phyloP scores from a whole-genome alignment of 1,139 yeast species.

The Suzukiozyma palmioleophila region DNA sequence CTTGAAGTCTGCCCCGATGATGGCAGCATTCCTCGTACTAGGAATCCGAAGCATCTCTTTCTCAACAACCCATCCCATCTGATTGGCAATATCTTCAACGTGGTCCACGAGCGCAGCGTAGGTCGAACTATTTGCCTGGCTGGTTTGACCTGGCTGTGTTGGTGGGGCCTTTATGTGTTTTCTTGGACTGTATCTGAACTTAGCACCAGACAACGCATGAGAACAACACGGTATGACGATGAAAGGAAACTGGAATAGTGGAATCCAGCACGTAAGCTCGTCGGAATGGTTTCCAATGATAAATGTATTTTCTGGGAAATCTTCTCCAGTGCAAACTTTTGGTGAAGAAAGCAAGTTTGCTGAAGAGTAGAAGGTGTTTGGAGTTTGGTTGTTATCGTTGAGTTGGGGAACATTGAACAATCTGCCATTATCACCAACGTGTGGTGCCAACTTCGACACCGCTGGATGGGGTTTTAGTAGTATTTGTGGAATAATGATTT shows the following conservation, averaged over 20 bases:
- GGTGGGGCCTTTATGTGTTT: conserved; percentile 8
- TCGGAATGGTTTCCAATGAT: conserved; percentile 94
- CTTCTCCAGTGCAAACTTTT: conserved; percentile 59
- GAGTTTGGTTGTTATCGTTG: conserved; percentile 3
- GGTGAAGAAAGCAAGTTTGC: conserved; percentile 50
- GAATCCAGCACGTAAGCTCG: conserved; percentile 94
- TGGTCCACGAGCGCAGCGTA: conserved; percentile 85
- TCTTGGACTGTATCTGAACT: conserved; percentile 55
- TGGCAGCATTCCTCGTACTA: conserved; percentile 88
- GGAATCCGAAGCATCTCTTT: conserved; percentile 91
- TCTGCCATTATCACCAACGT: conserved; percentile 54
- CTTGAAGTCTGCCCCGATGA: conserved; percentile 56
- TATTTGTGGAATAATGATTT: conserved; percentile 73
- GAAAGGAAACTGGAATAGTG: conserved; percentile 79
- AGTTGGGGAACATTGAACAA: conserved; percentile 47
- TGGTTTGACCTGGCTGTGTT: conserved; percentile 4
- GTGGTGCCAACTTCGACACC: conserved; percentile 49
- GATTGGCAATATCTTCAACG: conserved; percentile 61
- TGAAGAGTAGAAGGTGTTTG: conserved; percentile 40
- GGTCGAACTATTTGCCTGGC: conserved; percentile 39
- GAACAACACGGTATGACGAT: conserved; percentile 96
- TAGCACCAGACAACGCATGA: conserved; percentile 75
- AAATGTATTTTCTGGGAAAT: conserved; percentile 67
- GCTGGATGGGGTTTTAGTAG: conserved; percentile 67
- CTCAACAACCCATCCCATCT: conserved; percentile 80